Base-by-base conservation (phyloP, 2,329 filamentous ascomycete genomes). In the Hypoxylon sp. region DNA sequence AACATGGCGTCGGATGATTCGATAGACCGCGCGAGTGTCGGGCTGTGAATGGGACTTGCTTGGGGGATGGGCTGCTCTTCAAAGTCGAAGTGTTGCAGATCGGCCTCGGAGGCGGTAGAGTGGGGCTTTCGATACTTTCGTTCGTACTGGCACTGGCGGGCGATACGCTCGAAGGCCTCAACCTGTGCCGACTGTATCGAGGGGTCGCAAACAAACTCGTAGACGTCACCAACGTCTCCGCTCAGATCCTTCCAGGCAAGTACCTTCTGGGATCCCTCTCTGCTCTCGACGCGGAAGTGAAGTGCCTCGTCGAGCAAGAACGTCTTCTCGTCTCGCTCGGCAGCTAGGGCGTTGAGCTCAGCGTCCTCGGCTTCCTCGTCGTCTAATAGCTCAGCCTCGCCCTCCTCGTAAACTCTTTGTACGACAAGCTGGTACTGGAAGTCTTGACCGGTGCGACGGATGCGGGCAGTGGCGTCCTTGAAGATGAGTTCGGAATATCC, bases 401-500 rank as follows among this genome's bases (percentile, higher is more conserved):
- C 95, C 77, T 99, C 95, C 72, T 99, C 95, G 81, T 96, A 99
- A 57, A 94, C 94, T 59, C 95, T 87, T 74, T 99, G 95, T 37
- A 98, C 86, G 35, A 98, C 94, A 10, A 99, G 90, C 75, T 99
- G 95, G 74, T 98, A 99, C 71, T 99, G 93, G 71, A 91, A 97
- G 50, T 98, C 92, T 74, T 97, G 93, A 17, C 91, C 93, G 13
- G 95, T 98, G 63, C 91, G 88, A 64, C 96, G 89, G 71, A 99
- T 96, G 63, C 89, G 92, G 49, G 94, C 92, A 42, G 92, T 90
- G 33, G 92, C 90, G 86, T 99, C 95, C 76, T 95, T 97, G 83
- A 97, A 99, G 77, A 99, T 96, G 73, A 98, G 92, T 77, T 99
- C 95, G 1, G 94, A 97, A 75, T 97, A 98, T 65, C 95, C 95